Percentiles rank a stretch among this genome's conserved stretches.
Conservation (phyloP, 352 stramenopile species). For the Globisporangium megalacanthum region DNA sequence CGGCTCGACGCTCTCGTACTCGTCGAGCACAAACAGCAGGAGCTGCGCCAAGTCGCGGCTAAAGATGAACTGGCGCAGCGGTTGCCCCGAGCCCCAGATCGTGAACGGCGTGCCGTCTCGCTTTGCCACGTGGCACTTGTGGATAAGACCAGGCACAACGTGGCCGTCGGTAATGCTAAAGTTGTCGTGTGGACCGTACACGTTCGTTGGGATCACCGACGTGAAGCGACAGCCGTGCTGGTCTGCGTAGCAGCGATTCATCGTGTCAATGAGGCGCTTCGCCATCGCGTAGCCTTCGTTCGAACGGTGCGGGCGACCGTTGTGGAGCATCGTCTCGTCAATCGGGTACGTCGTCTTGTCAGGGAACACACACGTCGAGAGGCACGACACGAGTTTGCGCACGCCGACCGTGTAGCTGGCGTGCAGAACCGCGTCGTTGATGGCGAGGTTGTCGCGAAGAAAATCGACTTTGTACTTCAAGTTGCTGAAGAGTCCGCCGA, state of each 20-base stretch:
- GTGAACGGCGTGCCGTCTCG: constrained; percentile 81
- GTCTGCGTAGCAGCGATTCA: constrained; percentile 95
- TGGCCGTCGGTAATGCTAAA: constrained; percentile 97
- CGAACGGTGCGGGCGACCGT: constrained; percentile 69
- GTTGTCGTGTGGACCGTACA: constrained; percentile 98
- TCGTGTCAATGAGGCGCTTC: constrained; percentile 98
- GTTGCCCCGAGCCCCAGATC: constrained; percentile 94
- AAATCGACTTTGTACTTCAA: constrained; percentile 95
- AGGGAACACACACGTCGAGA: constrained; percentile 99
- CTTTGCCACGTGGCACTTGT: constrained; percentile 98
- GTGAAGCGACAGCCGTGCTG: constrained; percentile 98
- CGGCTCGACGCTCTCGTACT: constrained; percentile 87
- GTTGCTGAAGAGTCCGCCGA: constrained; percentile 87
- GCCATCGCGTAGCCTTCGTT: constrained; percentile 96
- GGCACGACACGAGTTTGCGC: constrained; percentile 96
- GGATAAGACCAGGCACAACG: constrained; percentile 97
- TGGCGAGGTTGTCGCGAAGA: constrained; percentile 97
- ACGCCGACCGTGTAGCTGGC: constrained; percentile 85
- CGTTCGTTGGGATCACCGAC: constrained; percentile 99
- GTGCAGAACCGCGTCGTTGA: constrained; percentile 99
- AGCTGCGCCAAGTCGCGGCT: constrained; percentile 94
- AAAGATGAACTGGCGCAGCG: constrained; percentile 98
- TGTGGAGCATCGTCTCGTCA: constrained; percentile 97
- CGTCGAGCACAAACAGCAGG: constrained; percentile 79
- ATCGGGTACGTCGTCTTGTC: constrained; percentile 98